These are phyloP conservation scores for Phytophthora kernoviae DNA, from an alignment of 352 stramenopile genomes.

Conservation along the genomic window DNA sequence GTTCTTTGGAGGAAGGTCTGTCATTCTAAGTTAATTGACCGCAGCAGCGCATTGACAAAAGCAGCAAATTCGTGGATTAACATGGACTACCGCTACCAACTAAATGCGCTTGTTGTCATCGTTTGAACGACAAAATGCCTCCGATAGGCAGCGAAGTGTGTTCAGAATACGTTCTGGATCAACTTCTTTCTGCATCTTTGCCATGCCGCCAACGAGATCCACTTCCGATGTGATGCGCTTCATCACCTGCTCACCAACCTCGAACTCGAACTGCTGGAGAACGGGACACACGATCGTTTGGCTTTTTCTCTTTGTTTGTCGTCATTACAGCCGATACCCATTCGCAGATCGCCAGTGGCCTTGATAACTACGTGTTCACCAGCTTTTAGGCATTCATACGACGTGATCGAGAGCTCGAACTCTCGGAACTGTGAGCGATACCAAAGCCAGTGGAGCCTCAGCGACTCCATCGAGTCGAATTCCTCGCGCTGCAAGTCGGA, in stretches of 20 bases:
- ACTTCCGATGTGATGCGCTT: constrained; percentile 53
- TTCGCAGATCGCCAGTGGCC: constrained; percentile 25
- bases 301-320: constrained; percentile 1
- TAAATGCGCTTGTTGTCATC: too few relatives aligned
- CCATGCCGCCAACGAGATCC: constrained; percentile 40
- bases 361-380: constrained; percentile 42
- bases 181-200: constrained; percentile 13
- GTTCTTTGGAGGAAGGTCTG: too few relatives aligned
- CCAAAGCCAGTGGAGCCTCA: constrained; percentile 47
- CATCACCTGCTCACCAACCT: constrained; percentile 22
- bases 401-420: constrained; percentile 42
- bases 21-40: too few relatives aligned
- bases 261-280: constrained; percentile 53
- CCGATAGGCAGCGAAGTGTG: constrained; percentile 17
- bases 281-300: constrained; percentile 35
- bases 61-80: too few relatives aligned
- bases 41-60: too few relatives aligned
- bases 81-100: too few relatives aligned
- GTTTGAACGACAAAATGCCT: constrained; percentile 25
- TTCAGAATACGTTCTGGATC: constrained; percentile 25
- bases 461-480: constrained; percentile 43
- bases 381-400: constrained; percentile 30
- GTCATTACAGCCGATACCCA: constrained; percentile 18
- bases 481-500: constrained; percentile 40
- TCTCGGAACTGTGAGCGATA: constrained; percentile 50